Evolutionary conservation across 2,329 filamentous ascomycete species (phyloP).

Genomic region (Capronia epimyces): DNA sequence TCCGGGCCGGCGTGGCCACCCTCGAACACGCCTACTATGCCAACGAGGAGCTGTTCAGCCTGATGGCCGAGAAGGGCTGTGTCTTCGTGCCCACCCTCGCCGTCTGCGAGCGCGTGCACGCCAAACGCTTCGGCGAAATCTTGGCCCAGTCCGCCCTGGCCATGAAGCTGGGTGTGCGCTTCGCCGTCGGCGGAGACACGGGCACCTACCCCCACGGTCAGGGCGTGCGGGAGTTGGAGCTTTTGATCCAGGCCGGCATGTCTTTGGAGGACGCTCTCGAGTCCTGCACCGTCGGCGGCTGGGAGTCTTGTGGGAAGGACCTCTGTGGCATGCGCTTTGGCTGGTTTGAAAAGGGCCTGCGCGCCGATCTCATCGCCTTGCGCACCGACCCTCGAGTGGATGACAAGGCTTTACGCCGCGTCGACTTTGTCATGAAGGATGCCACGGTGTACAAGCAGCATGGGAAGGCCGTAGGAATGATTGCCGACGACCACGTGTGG

Average conservation of each 20-base stretch:
- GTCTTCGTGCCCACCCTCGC: conserved; percentile 53
- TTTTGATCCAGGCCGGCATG: conserved; percentile 50
- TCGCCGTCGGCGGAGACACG: conserved; percentile 52
- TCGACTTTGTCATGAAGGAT: conserved; percentile 56
- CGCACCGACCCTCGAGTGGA: conserved; percentile 43
- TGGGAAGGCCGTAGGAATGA: too few species aligned
- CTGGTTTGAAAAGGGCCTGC: conserved; percentile 45
- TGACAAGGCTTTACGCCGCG: conserved; percentile 41
- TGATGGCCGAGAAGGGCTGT: conserved; percentile 42
- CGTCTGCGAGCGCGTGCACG: conserved; percentile 38
- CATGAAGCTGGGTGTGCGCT: conserved; percentile 44
- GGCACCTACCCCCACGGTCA: conserved; percentile 52
- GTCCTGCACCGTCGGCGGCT: conserved; percentile 49
- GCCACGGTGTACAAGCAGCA: conserved; percentile 45
- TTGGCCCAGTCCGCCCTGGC: conserved; percentile 39
- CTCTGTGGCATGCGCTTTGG: conserved; percentile 50
- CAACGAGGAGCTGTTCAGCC: conserved; percentile 39
- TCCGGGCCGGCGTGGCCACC: conserved; percentile 44
- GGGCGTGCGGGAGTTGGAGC: conserved; percentile 50
- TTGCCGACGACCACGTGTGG: too few species aligned
- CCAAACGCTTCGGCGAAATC: conserved; percentile 16
- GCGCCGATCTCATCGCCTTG: conserved; percentile 51
- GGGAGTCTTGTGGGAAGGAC: conserved; percentile 52
- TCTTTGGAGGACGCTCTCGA: conserved; percentile 48
- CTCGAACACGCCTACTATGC: conserved; percentile 46